phyloP scores from a whole-genome alignment of 768 basidiomycete genomes.

The Pulveroboletus ravenelii region DNA sequence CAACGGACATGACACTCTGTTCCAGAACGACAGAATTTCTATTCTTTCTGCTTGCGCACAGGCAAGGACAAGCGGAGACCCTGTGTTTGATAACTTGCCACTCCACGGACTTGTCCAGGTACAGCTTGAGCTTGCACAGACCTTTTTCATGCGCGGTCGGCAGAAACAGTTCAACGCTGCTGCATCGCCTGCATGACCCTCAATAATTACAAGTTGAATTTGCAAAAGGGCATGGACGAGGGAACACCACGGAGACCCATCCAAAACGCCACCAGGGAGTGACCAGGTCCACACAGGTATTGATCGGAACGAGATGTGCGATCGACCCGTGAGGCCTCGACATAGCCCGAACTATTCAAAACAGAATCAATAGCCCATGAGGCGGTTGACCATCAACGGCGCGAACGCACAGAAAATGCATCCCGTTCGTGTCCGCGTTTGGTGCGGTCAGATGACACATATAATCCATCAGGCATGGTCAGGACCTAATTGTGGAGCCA shows the following conservation, averaged over 20 bases:
- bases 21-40: not conserved
- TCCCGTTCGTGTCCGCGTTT: conserved; percentile 9
- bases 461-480: conserved; percentile 6
- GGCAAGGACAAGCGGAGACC: conserved; percentile 14
- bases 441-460: conserved; percentile 15
- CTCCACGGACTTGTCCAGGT: conserved; percentile 21
- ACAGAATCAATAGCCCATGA: conserved; percentile 13
- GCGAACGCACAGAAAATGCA: conserved; percentile 7
- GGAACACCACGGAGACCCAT: conserved; percentile 24
- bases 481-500: conserved; percentile 19
- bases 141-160: conserved; percentile 7
- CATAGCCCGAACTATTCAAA: conserved; percentile 2
- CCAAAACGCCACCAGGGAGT: conserved; percentile 19
- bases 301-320: conserved; percentile 26
- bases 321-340: conserved; percentile 14
- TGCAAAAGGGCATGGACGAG: conserved; percentile 21
- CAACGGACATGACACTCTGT: conserved; percentile 20
- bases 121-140: conserved; percentile 15
- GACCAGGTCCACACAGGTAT: conserved; percentile 18
- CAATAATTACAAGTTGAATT: conserved; percentile 18
- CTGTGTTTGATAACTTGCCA: conserved; percentile 10
- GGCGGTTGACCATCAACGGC: conserved; percentile 15
- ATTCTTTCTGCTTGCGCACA: not conserved
- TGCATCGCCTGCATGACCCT: conserved; percentile 18
- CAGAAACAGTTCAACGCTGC: conserved; percentile 6